Base-by-base conservation (phyloP, 2,329 filamentous ascomycete genomes). In the Aspergillus sp. region DNA sequence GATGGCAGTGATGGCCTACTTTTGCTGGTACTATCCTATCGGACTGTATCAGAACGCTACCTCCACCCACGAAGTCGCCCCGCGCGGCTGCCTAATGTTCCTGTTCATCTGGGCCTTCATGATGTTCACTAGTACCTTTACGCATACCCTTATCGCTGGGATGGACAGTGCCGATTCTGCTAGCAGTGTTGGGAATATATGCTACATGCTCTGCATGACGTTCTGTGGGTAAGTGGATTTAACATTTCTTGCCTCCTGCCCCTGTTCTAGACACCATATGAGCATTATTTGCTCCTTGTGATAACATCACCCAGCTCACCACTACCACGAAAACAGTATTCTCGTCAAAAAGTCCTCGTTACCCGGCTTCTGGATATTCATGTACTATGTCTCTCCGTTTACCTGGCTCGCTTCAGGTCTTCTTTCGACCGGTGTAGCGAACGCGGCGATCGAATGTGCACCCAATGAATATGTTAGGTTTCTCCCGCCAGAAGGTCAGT, bases 121-220 rank as follows among this genome's bases (percentile, higher is more conserved):
- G 70, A 77, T 91, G 64, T 91, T 88, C 73, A 84, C 87, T 25
- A 85, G 82, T 25, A 86, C 88, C 0, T 91, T 91, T 65, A 85
- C 88, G 0, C 84, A 90, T 64, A 86, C 91, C 82, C 82, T 85
- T 25, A 89, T 91, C 59, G 85, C 86, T 11, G 61, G 61, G 3
- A 27, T 62, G 17, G 54, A 44, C 3, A 62, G 41, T 25, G 53
- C 23, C 6, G 53, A 62, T 32, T 32, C 30, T 10, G 30, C 30
- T 32, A 10, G 19, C 54, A 2, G 61, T 57, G 10, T 60, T 54
- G 3, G 50, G 38, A n/a, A 6, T 32, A 3, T 62, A 8, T 54
- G 48, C 10, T 60, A 60, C 23, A 57, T 62, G 10, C 25, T 60
- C 1, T 47, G 30, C 10, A 60, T 63, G 5, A 57, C 63, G 10